Evolutionary conservation across 2,329 filamentous ascomycete species (phyloP).

Genomic region (Monosporascus sp.): DNA sequence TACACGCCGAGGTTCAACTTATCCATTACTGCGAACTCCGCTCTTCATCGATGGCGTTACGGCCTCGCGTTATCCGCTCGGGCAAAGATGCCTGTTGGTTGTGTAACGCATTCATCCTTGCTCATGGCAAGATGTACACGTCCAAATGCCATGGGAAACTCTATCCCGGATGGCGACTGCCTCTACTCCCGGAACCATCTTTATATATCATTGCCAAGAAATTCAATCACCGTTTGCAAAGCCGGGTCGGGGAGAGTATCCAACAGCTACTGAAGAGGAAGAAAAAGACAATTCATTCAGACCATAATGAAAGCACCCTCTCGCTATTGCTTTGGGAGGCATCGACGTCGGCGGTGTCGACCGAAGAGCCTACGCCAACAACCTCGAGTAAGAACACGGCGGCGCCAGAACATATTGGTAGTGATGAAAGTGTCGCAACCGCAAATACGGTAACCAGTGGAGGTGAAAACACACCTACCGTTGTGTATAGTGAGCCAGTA

Average conservation of each 20-base stretch:
- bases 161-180: constrained; percentile 41
- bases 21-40: constrained; percentile 36
- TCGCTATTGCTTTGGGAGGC: constrained; percentile 1
- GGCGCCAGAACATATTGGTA: too few relatives aligned
- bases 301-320: constrained; percentile 14
- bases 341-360: constrained; percentile 5
- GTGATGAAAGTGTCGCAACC: too few relatives aligned
- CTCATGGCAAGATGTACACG: constrained; percentile 35
- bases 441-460: too few relatives aligned
- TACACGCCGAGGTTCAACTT: constrained; percentile 48
- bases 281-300: constrained; percentile 1
- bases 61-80: constrained; percentile 39
- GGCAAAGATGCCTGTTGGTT: constrained; percentile 48
- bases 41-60: constrained; percentile 7
- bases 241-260: constrained; percentile 2
- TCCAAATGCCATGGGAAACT: constrained; percentile 38
- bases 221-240: constrained; percentile 10
- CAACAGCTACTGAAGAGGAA: constrained; percentile 1
- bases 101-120: constrained; percentile 41
- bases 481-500: too few relatives aligned
- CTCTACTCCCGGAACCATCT: constrained; percentile 11
- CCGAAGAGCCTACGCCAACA: not conserved
- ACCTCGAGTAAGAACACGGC: not conserved
- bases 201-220: constrained; percentile 1
- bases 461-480: too few relatives aligned